Evolutionary conservation across 768 basidiomycete species (phyloP), one percentile per base, ranked within the genome.

Genomic region (Boletales sp.): DNA sequence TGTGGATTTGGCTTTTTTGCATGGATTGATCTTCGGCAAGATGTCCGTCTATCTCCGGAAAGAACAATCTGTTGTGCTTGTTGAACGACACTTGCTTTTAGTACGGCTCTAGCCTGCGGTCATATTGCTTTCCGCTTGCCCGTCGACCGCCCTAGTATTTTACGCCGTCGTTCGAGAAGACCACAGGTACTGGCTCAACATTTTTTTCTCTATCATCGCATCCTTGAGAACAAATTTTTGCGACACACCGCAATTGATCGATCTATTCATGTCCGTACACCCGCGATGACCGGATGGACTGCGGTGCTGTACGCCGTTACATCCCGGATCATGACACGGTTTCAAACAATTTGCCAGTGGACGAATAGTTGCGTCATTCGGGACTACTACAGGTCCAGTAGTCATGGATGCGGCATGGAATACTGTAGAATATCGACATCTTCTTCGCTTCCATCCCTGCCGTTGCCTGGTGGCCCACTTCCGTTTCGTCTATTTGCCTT

Each of bases 1-100:
- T 48, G 51, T 58, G 52, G 51, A 53, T 69, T 68, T 68, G 62
- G 51, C 64, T 68, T 69, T 68, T 69, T 69, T 66, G 43, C 34
- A 55, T 58, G 48, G 46, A 52, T 51, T 66, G 64, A 64, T 66
- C 64, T 50, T 68, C 66, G 62, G 55, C 52, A 24, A 50, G 48
- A 65, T 58, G 38, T 63, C 68, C 66, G 68, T 55, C 38, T 50
- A 68, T 65, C 64, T 68, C 67, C 67, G 67, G 56, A 40, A 48
- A 43, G 51, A 52, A 53, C 21, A 45, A 58, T 61, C 51, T 45
- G 38, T 47, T 46, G 29, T 37, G 43, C 24, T 14, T 47, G 45
- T 48, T 30, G 47, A 29, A 34, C 40, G 46, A 38, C 40, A n/a
- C 42, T 30, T 60, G 60, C 18, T 32, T 32, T 41, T 58, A 51